Evolutionary conservation across 2,329 filamentous ascomycete species (phyloP).

Genomic region (Fusarium setosum): DNA sequence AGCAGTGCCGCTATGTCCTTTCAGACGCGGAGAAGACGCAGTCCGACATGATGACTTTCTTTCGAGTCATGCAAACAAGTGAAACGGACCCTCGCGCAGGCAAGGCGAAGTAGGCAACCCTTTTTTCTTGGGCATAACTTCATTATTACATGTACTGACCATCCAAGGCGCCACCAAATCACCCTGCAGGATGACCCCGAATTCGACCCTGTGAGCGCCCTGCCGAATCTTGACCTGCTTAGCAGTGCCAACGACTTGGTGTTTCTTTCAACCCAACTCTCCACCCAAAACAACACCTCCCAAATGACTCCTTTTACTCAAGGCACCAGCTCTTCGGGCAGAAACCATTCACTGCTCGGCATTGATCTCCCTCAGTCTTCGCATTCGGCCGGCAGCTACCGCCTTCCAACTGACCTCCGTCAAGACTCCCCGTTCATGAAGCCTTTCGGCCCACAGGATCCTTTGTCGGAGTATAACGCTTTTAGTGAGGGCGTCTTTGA

Average conservation of each 20-base stretch:
- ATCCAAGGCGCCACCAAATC: conserved; percentile 76
- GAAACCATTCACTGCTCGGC: conserved; percentile 41
- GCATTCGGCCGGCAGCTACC: conserved; percentile 46
- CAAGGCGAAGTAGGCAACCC: conserved; percentile 72
- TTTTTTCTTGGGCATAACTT: conserved; percentile 43
- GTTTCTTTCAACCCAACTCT: conserved; percentile 50
- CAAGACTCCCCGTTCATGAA: conserved; percentile 45
- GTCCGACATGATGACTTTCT: conserved; percentile 76
- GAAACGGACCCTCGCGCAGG: conserved; percentile 77
- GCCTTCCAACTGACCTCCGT: conserved; percentile 49
- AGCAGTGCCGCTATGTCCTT: conserved; percentile 90
- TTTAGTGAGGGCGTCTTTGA: conserved; percentile 55
- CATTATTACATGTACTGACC: conserved; percentile 45
- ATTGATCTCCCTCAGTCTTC: conserved; percentile 51
- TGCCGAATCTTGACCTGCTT: conserved; percentile 51
- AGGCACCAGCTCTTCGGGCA: conserved; percentile 44
- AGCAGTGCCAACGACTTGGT: conserved; percentile 49
- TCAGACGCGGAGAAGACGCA: conserved; percentile 82
- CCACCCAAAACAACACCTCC: conserved; percentile 53
- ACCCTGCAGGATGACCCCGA: conserved; percentile 84
- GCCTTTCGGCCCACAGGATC: conserved; percentile 26
- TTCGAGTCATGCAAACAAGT: conserved; percentile 64
- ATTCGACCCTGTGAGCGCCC: conserved; percentile 61
- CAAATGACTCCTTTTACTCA: conserved; percentile 58
- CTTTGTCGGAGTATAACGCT: conserved; percentile 43